phyloP scores from a whole-genome alignment of 805 yeast species.

The Phaffomyces opuntiae region DNA sequence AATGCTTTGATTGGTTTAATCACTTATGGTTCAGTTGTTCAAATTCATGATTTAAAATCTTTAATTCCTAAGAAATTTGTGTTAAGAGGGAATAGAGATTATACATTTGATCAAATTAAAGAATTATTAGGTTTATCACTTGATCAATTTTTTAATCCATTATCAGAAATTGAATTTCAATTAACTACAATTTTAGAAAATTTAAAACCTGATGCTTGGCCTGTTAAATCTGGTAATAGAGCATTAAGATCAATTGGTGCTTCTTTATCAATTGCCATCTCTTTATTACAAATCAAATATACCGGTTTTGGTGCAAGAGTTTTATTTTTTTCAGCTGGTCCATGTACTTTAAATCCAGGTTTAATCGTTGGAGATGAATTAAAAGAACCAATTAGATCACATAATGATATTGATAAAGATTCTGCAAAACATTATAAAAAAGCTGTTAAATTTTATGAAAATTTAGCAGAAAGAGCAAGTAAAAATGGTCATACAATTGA shows the following conservation, averaged over 20 bases:
- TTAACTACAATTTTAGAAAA: constrained; percentile 73
- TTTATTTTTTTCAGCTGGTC: constrained; percentile 89
- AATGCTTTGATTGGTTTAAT: constrained; percentile 83
- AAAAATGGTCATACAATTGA: constrained; percentile 75
- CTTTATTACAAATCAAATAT: constrained; percentile 73
- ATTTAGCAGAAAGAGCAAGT: constrained; percentile 65
- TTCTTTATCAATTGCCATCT: constrained; percentile 79
- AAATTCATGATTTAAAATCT: constrained; percentile 75
- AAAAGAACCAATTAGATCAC: constrained; percentile 95
- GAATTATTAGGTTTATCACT: constrained; percentile 46
- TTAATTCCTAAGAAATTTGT: constrained; percentile 69
- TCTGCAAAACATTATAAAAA: constrained; percentile 80
- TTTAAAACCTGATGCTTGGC: constrained; percentile 81
- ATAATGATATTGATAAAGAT: constrained; percentile 91
- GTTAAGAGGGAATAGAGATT: constrained; percentile 86
- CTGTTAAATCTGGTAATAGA: constrained; percentile 74
- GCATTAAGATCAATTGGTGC: constrained; percentile 91
- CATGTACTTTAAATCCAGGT: constrained; percentile 93
- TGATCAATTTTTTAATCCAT: constrained; percentile 65
- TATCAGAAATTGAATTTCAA: constrained; percentile 75
- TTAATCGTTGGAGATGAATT: constrained; percentile 84
- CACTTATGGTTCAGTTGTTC: constrained; percentile 86
- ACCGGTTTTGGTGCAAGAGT: constrained; percentile 85
- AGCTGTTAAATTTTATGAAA: constrained; percentile 76
- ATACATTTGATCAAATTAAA: constrained; percentile 45